Percentiles rank a stretch among this genome's conserved stretches.
Conservation (phyloP, 257 asterid species). For the Ehretia macrophylla region DNA sequence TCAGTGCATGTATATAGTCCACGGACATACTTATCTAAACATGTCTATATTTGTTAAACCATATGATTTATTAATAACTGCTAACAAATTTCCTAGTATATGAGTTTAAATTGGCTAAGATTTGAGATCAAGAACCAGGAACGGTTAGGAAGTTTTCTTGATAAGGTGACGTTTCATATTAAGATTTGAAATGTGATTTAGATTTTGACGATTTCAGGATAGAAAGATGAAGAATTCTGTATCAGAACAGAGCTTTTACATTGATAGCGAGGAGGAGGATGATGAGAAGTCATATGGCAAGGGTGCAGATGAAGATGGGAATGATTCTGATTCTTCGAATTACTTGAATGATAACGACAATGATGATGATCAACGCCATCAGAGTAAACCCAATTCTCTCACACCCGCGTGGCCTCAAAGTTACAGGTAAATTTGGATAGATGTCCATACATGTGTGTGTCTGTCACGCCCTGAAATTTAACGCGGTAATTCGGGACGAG, state of each 20-base stretch:
- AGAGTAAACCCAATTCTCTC: conserved; percentile 42
- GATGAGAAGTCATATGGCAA: no score
- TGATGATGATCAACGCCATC: conserved; percentile 38
- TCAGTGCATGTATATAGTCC: neutral
- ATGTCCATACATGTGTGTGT: neutral
- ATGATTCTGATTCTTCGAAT: neutral
- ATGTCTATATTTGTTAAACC: no score
- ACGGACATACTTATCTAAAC: neutral
- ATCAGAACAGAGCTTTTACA: conserved; percentile 4
- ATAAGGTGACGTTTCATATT: no score
- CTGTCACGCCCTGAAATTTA: no score
- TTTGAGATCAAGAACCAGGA: neutral
- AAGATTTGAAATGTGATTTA: neutral
- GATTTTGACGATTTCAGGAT: neutral
- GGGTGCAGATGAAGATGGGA: no score
- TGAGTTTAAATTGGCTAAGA: neutral
- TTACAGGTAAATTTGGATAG: conserved; percentile 53
- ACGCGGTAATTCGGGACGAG: no score
- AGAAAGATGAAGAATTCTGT: neutral
- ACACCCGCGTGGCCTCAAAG: conserved; percentile 90
- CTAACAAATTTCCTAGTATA: neutral
- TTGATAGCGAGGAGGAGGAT: conserved; percentile 6
- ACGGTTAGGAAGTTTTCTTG: neutral
- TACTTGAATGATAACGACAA: conserved; percentile 1
- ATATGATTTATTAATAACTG: no score